These are phyloP conservation scores for Combretum micranthum DNA, from an alignment of 345 rosid species.

Conservation along the genomic window DNA sequence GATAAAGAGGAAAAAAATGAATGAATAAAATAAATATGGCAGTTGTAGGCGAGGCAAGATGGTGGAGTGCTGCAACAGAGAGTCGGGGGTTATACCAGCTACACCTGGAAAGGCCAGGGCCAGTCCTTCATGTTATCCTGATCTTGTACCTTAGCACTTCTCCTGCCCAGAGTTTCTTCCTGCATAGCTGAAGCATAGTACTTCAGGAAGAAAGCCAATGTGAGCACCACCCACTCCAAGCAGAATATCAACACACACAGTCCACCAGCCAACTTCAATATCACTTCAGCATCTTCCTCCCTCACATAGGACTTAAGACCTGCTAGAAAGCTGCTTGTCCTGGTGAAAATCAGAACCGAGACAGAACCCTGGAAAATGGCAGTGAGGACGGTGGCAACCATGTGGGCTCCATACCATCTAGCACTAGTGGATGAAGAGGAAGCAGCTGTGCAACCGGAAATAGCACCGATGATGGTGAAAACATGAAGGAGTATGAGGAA, in stretches of 20 bases:
- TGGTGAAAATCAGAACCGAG: slow-evolving; percentile 63
- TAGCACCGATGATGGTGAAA: slow-evolving; percentile 52
- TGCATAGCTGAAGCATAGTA: slow-evolving; percentile 34
- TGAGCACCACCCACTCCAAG: slow-evolving; percentile 83
- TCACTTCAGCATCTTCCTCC: slow-evolving; percentile 75
- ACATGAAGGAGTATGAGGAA: slow-evolving; percentile 48
- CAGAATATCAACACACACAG: slow-evolving; percentile 63
- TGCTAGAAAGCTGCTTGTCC: slow-evolving; percentile 56
- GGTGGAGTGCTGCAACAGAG: no score
- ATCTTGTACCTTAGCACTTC: slow-evolving; percentile 62
- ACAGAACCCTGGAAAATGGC: slow-evolving; percentile 94
- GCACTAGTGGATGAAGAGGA: slow-evolving; percentile 30
- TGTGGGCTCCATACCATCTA: slow-evolving; percentile 75
- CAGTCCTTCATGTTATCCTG: slow-evolving; percentile 74
- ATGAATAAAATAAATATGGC: no score
- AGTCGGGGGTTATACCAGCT: not conserved
- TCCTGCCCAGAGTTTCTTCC: slow-evolving; percentile 18
- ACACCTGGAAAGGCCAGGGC: slow-evolving; percentile 85
- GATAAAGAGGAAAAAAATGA: no score
- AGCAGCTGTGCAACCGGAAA: slow-evolving; percentile 70
- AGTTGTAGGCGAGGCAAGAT: no score
- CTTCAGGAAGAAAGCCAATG: slow-evolving; percentile 85
- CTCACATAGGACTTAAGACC: slow-evolving; percentile 73
- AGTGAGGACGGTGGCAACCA: slow-evolving; percentile 74
- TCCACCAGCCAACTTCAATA: slow-evolving; percentile 76